A percentile compares a stretch with the other conserved stretches of the same genome.
Evolutionary conservation across 192 early-diverging fungal genomes (phyloP).

Genomic region (Coemansia sp.): DNA sequence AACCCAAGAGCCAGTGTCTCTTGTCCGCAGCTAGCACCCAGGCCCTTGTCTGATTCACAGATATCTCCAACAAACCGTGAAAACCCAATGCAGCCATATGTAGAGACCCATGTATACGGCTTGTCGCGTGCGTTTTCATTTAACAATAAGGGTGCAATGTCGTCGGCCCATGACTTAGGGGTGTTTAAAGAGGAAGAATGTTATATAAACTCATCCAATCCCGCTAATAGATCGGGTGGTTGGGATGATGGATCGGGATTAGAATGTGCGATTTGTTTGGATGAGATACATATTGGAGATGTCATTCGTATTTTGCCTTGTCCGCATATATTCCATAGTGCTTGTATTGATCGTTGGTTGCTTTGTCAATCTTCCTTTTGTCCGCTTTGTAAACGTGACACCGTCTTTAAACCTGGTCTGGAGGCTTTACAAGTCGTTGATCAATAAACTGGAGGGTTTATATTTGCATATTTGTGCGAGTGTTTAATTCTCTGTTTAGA

Average conservation of each 20-base stretch:
- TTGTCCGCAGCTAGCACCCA: constrained; percentile 6
- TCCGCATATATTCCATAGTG: constrained; percentile 42
- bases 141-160: neutral
- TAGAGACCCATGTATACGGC: no score
- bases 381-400: constrained; percentile 50
- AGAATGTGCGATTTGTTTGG: constrained; percentile 50
- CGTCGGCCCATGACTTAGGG: neutral
- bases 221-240: no score
- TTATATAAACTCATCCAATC: no score
- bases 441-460: no score
- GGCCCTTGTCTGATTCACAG: no score
- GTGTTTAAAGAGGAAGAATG: no score
- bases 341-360: constrained; percentile 53
- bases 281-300: constrained; percentile 32
- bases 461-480: no score
- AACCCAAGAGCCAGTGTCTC: neutral
- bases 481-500: no score
- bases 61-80: no score
- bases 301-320: constrained; percentile 41
- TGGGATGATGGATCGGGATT: neutral
- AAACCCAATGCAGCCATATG: no score
- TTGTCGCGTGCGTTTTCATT: neutral
- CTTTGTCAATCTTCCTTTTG: constrained; percentile 44
- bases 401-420: constrained; percentile 10
- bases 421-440: neutral